phyloP scores from a whole-genome alignment of 2,329 filamentous ascomycete genomes.

The Exophiala mesophila region DNA sequence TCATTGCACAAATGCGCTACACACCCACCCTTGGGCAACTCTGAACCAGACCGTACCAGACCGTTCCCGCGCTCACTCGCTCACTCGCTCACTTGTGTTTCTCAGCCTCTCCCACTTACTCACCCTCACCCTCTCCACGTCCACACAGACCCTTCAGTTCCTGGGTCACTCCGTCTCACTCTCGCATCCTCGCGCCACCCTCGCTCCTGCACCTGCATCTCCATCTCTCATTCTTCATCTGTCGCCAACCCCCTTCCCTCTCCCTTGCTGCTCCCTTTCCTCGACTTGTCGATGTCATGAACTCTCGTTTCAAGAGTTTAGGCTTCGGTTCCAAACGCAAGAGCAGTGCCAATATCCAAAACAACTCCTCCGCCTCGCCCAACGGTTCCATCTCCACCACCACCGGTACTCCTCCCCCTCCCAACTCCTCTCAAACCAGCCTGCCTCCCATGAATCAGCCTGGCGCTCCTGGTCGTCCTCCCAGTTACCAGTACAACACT shows the following conservation, averaged over 20 bases:
- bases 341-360: constrained; percentile 44
- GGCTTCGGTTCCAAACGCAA: constrained; percentile 46
- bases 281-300: constrained; percentile 45
- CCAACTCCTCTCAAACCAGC: constrained; percentile 46
- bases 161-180: not conserved
- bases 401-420: constrained; percentile 33
- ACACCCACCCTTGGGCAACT: too few species aligned
- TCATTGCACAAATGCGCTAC: too few species aligned
- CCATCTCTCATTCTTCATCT: not conserved
- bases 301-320: constrained; percentile 47
- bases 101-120: not conserved
- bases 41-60: too few species aligned
- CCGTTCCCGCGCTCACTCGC: too few species aligned
- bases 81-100: too few species aligned
- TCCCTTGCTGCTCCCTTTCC: not conserved
- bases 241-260: not conserved
- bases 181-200: not conserved
- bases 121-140: not conserved
- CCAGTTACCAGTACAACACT: constrained; percentile 57
- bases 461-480: constrained; percentile 55
- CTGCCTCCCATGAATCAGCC: constrained; percentile 51
- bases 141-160: not conserved
- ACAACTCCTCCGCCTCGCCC: constrained; percentile 27
- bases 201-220: too few species aligned
- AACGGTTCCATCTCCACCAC: constrained; percentile 30